phyloP scores from a whole-genome alignment of 2,329 filamentous ascomycete genomes.

The Sarocladium kiliense region DNA sequence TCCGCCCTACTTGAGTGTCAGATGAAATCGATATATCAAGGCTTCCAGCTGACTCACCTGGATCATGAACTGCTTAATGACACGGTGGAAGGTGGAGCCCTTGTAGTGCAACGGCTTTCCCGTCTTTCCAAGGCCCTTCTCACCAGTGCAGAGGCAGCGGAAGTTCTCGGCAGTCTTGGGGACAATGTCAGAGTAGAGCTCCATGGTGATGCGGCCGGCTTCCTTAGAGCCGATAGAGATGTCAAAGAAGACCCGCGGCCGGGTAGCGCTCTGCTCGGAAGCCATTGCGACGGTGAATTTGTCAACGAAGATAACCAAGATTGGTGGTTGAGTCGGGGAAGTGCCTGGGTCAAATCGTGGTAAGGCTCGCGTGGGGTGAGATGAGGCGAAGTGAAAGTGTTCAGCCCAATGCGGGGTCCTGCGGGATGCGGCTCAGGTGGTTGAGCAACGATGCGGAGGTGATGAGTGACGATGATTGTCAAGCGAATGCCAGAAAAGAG shows the following conservation, averaged over 20 bases:
- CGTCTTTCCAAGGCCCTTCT: conserved; percentile 77
- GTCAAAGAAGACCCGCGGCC: conserved; percentile 88
- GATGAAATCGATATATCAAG: no score
- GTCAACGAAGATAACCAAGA: no score
- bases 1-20: no score
- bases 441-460: not conserved
- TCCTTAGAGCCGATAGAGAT: conserved; percentile 71
- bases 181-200: conserved; percentile 72
- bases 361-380: not conserved
- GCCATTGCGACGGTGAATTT: conserved; percentile 27
- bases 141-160: conserved; percentile 86
- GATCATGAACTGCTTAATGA: conserved; percentile 99
- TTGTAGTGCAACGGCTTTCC: conserved; percentile 92
- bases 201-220: conserved; percentile 77
- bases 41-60: conserved; percentile 21
- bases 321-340: not conserved
- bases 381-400: not conserved
- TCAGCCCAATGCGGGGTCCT: conserved; percentile 5
- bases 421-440: not conserved
- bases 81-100: conserved; percentile 86
- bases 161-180: conserved; percentile 98
- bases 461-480: not conserved
- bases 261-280: conserved; percentile 44
- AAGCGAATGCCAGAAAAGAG: not conserved
- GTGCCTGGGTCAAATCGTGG: not conserved